phyloP scores from a whole-genome alignment of 306 rosid species.

The Fragaria ananassa region DNA sequence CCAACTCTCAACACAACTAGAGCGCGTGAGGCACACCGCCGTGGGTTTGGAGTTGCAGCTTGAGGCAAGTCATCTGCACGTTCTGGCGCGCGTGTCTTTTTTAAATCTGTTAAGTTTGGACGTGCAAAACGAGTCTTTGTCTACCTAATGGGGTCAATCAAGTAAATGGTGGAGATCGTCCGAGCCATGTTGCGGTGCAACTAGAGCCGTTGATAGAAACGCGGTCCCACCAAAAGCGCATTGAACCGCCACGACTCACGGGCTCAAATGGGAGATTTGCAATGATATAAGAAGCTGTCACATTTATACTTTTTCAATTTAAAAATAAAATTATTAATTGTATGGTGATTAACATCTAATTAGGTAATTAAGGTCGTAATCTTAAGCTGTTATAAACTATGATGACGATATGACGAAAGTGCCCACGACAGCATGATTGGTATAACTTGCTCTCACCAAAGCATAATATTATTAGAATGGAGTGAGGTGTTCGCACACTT shows the following conservation, averaged over 20 bases:
- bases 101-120: neutral
- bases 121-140: conserved; percentile 6
- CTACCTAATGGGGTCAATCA: neutral
- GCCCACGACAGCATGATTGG: neutral
- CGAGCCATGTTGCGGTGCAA: conserved; percentile 21
- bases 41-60: neutral
- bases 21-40: neutral
- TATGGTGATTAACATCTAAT: neutral
- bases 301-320: neutral
- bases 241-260: conserved; percentile 16
- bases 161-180: neutral
- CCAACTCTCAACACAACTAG: neutral
- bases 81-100: conserved; percentile 2
- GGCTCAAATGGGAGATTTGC: neutral
- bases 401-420: neutral
- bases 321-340: too few relatives aligned
- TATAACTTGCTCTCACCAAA: neutral
- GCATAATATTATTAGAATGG: too few relatives aligned
- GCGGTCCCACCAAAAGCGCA: neutral
- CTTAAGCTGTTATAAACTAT: neutral
- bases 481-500: too few relatives aligned
- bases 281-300: conserved; percentile 2
- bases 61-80: conserved; percentile 1
- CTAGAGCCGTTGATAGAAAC: neutral
- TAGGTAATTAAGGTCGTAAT: neutral